Evolutionary conservation across 805 yeast species (phyloP), one percentile per base, ranked within the genome.

Genomic region (Cyberlindnera suaveolens): DNA sequence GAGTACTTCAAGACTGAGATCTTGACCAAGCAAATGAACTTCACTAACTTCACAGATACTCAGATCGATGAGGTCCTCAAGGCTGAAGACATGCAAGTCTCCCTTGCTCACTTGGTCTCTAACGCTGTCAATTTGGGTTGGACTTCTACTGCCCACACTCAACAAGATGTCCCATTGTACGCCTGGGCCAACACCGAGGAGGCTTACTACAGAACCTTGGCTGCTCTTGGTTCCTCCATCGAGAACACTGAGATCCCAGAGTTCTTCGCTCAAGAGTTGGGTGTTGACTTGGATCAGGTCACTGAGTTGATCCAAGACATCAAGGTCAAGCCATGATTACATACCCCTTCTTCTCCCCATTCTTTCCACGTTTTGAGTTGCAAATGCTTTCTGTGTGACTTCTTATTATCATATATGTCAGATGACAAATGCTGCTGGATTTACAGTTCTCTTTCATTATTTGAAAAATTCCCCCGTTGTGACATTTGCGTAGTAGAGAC

Each of bases 61-160:
- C 96, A 87, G 46, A 60, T 81, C 16, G 57, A 63, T 9, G 55
- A 49, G 2, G 59, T 83, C 10, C 50, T 77, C 30, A 49, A 61
- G 5, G 54, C 67, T 20, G 53, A 60, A 26, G 49, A 53, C 6
- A 51, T 68, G 5, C 48, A 47, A 9, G 77, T 79, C 44, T 67
- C 71, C 31, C 63, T 88, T 45, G 81, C 83, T 56, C 69, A 77
- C 40, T 72, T 89, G 75, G 71, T 87, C 17, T 83, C 95, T 2
- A 54, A 64, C 14, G 75, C 93, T 44, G 86, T 96, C 0, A 84
- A 85, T 63, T 75, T 88, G 33, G 96, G 96, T 18, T 90, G 96
- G 96, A 74, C 95, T n/a, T 85, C 96, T 0, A 90, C 85, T 53
- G 97, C 96, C 27, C 98, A 90, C 63, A 80, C 95, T 13, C 96